phyloP scores from a whole-genome alignment of 306 rosid species.

The Hippophae tibetana region DNA sequence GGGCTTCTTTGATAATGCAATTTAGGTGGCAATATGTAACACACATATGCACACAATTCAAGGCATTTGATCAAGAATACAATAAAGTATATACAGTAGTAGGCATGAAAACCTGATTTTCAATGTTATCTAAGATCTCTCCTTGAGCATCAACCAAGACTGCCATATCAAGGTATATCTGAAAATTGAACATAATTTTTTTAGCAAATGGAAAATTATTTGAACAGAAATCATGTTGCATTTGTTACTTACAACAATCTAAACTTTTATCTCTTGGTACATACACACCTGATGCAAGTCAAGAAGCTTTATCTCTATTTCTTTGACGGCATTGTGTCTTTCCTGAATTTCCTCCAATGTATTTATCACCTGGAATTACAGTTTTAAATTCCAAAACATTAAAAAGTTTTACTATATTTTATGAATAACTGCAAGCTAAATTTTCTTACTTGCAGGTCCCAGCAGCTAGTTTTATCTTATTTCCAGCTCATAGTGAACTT shows the following conservation, averaged over 20 bases:
- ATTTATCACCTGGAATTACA: constrained; percentile 52
- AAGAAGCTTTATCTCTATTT: constrained; percentile 84
- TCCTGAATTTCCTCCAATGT: constrained; percentile 95
- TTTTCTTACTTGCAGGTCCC: not conserved
- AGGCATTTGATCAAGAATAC: constrained; percentile 13
- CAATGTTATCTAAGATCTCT: constrained; percentile 83
- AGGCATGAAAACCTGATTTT: constrained; percentile 64
- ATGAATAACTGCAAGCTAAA: not conserved
- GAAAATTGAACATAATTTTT: constrained; percentile 6
- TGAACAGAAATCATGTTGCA: constrained; percentile 11
- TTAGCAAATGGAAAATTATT: too few relatives aligned
- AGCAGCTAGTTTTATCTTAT: not conserved
- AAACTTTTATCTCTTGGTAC: not conserved
- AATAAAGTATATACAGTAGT: not conserved
- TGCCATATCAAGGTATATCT: constrained; percentile 93
- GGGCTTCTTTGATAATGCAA: not conserved
- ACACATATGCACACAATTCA: constrained; percentile 16
- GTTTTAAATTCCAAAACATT: not conserved
- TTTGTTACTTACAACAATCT: constrained; percentile 1
- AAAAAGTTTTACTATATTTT: constrained; percentile 7
- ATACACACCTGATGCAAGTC: constrained; percentile 81
- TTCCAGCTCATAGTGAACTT: too few relatives aligned
- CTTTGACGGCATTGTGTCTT: constrained; percentile 84
- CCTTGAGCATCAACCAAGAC: constrained; percentile 96
- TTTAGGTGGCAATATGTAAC: constrained; percentile 3